A percentile compares a stretch with the other conserved stretches of the same genome.
Conservation (phyloP, 78 protist genomes). For the Isochrysis galbana region DNA sequence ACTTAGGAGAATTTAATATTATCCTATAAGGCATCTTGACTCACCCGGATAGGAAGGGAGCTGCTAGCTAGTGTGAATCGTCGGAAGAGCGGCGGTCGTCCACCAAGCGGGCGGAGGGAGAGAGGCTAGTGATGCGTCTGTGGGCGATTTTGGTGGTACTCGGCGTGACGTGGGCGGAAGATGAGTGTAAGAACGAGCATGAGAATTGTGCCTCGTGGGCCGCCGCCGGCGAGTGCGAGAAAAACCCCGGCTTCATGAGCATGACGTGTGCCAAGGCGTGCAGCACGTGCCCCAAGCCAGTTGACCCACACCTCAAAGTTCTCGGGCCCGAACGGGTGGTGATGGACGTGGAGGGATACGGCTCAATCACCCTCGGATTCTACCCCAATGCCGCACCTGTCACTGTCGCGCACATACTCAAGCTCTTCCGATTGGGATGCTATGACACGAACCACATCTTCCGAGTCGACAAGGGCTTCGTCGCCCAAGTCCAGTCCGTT, state of each 20-base stretch:
- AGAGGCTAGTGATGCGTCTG: no score
- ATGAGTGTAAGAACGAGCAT: not conserved
- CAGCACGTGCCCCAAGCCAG: not conserved
- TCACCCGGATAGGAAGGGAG: no score
- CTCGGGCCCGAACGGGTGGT: not conserved
- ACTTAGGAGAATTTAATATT: no score
- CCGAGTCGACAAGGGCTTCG: conserved; percentile 39
- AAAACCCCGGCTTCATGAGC: not conserved
- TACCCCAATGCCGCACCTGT: conserved; percentile 5
- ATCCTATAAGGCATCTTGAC: no score
- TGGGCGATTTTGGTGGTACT: no score
- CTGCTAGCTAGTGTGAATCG: no score
- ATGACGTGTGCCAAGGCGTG: not conserved
- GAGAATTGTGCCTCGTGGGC: not conserved
- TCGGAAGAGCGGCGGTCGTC: no score
- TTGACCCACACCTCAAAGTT: not conserved
- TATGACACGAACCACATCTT: conserved; percentile 34
- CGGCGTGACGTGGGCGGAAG: no score
- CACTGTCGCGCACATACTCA: conserved; percentile 10
- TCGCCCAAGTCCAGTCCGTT: conserved; percentile 5
- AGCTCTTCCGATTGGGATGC: conserved; percentile 14
- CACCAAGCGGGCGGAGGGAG: no score
- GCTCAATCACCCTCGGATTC: not conserved
- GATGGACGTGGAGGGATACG: not conserved
- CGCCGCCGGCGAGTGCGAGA: not conserved